A percentile compares a stretch with the other conserved stretches of the same genome.
Evolutionary conservation across 805 yeast species (phyloP).

Genomic region (Kockiozyma suomiensis): DNA sequence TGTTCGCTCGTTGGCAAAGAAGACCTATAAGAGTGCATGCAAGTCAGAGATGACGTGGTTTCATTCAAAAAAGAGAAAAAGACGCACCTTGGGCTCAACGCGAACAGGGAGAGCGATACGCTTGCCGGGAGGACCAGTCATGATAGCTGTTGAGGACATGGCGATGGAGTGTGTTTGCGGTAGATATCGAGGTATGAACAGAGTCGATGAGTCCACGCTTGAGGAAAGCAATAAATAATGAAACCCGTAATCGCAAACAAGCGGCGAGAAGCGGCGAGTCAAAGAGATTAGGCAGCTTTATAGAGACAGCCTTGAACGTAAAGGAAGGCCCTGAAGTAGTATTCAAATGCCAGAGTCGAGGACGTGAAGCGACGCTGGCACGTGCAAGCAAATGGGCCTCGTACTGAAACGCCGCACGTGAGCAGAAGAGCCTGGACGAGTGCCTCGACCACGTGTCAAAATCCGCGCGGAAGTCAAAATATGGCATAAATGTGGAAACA

Average conservation of each 20-base stretch:
- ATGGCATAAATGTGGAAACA: neutral
- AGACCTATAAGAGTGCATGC: slow-evolving; percentile 51
- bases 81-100: slow-evolving; percentile 82
- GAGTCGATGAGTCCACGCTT: too few relatives aligned
- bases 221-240: too few relatives aligned
- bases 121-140: slow-evolving; percentile 79
- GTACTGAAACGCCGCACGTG: neutral
- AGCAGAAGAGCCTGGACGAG: neutral
- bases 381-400: neutral
- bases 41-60: neutral
- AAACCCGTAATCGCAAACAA: too few relatives aligned
- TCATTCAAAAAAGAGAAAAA: neutral
- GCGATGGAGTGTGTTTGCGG: neutral
- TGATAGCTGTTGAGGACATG: slow-evolving; percentile 72
- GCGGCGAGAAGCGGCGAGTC: too few relatives aligned
- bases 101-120: slow-evolving; percentile 97
- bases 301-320: too few relatives aligned
- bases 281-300: too few relatives aligned
- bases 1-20: slow-evolving; percentile 98
- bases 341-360: too few relatives aligned
- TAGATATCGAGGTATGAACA: neutral
- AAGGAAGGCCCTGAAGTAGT: too few relatives aligned
- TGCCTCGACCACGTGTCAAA: slow-evolving; percentile 1
- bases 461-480: too few relatives aligned
- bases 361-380: neutral